These are phyloP conservation scores for Dactylellina cionopaga DNA, from an alignment of 2,329 filamentous ascomycete species.

Conservation along the genomic window DNA sequence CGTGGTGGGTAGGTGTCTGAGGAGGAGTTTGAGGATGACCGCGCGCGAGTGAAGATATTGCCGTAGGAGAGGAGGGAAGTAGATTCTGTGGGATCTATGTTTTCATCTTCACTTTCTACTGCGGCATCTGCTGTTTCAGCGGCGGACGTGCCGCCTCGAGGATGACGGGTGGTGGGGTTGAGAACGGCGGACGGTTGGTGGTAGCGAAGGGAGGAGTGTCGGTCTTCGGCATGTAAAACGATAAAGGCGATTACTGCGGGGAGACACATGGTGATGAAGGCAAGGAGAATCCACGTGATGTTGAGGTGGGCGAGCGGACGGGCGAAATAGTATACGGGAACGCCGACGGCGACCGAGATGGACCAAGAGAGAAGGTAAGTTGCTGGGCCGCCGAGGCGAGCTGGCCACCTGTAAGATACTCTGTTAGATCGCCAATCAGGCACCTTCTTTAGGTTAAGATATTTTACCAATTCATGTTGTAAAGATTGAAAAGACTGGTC, in stretches of 20 bases:
- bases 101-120: neutral
- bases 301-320: slow-evolving; percentile 69
- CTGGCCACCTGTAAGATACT: slow-evolving; percentile 67
- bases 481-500: slow-evolving; percentile 76
- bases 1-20: slow-evolving; percentile 36
- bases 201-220: slow-evolving; percentile 67
- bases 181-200: slow-evolving; percentile 72
- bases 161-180: slow-evolving; percentile 12
- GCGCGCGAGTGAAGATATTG: slow-evolving; percentile 42
- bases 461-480: slow-evolving; percentile 72
- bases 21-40: slow-evolving; percentile 38
- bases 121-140: no score
- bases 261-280: slow-evolving; percentile 75
- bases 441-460: neutral
- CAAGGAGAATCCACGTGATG: slow-evolving; percentile 75
- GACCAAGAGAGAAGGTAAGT: slow-evolving; percentile 71
- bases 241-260: slow-evolving; percentile 73
- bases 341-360: slow-evolving; percentile 69
- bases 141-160: no score
- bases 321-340: slow-evolving; percentile 68
- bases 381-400: slow-evolving; percentile 71
- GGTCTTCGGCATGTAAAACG: slow-evolving; percentile 72
- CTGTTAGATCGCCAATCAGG: neutral
- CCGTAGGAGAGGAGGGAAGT: slow-evolving; percentile 37
- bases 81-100: slow-evolving; percentile 26